phyloP scores from a whole-genome alignment of 495 filamentous ascomycete species.

The Penicillium pancosmium region DNA sequence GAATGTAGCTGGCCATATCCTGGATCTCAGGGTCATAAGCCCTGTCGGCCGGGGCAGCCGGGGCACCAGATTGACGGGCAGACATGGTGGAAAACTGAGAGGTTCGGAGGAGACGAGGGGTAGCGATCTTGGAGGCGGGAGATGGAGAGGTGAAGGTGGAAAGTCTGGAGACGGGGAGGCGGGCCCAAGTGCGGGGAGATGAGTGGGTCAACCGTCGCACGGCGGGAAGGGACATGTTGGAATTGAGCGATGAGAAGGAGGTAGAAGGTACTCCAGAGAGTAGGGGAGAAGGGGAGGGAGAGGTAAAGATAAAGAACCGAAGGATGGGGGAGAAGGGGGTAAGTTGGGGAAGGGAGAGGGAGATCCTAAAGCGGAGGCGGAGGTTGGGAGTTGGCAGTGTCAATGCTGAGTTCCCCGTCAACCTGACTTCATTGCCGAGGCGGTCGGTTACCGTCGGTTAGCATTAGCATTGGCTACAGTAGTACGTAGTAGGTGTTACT shows the following conservation, averaged over 20 bases:
- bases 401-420: conserved; percentile 7
- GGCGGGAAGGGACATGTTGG: conserved; percentile 34
- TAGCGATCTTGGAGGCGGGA: conserved; percentile 21
- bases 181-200: conserved; percentile 54
- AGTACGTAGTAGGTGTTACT: too few relatives aligned
- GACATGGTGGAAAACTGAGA: conserved; percentile 53
- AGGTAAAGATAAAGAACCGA: conserved; percentile 2
- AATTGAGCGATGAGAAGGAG: conserved; percentile 17
- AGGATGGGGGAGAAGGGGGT: conserved; percentile 15
- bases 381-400: conserved; percentile 7
- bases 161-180: conserved; percentile 43
- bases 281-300: not conserved
- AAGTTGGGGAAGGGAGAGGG: conserved; percentile 1
- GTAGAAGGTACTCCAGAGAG: conserved; percentile 7
- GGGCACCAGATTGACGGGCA: conserved; percentile 43
- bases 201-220: conserved; percentile 52
- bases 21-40: conserved; percentile 88
- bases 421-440: conserved; percentile 35
- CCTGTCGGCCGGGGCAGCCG: conserved; percentile 41
- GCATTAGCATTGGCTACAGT: not conserved
- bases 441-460: conserved; percentile 33
- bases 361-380: conserved; percentile 9
- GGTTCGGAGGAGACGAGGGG: conserved; percentile 20
- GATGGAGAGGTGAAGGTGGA: conserved; percentile 30
- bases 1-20: conserved; percentile 93